Conservation (phyloP, 2,329 filamentous ascomycete genomes). For the Didymosphaeria variabile region DNA sequence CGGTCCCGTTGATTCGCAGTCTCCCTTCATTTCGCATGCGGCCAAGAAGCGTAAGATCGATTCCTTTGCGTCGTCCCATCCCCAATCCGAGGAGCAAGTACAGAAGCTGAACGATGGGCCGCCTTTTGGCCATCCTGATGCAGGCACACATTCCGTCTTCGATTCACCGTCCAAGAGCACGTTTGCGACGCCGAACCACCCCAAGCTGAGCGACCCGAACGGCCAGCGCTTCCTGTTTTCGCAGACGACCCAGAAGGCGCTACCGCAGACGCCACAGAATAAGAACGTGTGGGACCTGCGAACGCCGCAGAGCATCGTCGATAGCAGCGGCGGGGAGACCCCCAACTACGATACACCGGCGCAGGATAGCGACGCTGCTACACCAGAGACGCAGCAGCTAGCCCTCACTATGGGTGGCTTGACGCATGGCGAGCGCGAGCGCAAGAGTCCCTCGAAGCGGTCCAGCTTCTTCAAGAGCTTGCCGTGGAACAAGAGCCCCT, state of each 20-base stretch:
- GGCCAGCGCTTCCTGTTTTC: constrained; percentile 61
- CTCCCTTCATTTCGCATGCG: constrained; percentile 56
- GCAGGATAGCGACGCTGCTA: constrained; percentile 55
- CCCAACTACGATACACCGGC: constrained; percentile 53
- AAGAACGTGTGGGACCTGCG: constrained; percentile 46
- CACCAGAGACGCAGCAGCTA: constrained; percentile 50
- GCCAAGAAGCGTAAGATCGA: constrained; percentile 51
- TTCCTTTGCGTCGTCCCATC: constrained; percentile 18
- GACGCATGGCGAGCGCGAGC: constrained; percentile 37
- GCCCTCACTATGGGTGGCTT: constrained; percentile 39
- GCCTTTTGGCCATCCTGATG: constrained; percentile 16
- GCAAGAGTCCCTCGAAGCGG: constrained; percentile 41
- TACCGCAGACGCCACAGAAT: constrained; percentile 47
- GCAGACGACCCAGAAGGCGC: constrained; percentile 51
- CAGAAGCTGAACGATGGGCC: constrained; percentile 27
- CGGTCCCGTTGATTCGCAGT: constrained; percentile 57
- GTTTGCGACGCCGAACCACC: constrained; percentile 49
- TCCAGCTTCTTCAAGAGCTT: constrained; percentile 44
- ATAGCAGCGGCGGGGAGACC: constrained; percentile 60
- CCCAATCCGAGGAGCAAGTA: constrained; percentile 2
- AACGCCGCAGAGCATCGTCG: constrained; percentile 47
- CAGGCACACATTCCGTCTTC: constrained; percentile 50
- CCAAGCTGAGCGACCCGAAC: constrained; percentile 60
- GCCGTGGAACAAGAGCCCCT: constrained; percentile 47
- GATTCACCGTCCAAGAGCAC: constrained; percentile 59